Percentiles rank a stretch among this genome's conserved stretches.
Conservation (phyloP, 495 filamentous ascomycete species). For the Hypoxylon lienhwacheense region DNA sequence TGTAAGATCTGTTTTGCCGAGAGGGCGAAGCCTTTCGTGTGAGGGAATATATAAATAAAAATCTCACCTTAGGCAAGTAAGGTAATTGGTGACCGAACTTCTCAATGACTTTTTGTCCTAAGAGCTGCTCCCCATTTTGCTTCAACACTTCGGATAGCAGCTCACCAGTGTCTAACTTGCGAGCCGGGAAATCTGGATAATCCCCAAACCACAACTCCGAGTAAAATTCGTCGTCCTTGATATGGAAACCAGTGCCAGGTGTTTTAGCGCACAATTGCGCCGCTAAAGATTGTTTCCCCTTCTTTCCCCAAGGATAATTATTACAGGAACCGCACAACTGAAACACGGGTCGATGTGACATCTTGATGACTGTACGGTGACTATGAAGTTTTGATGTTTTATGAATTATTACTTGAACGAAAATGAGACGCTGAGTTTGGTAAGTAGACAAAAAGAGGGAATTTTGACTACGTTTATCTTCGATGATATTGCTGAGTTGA, state of each 20-base stretch:
- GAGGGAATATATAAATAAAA: not conserved
- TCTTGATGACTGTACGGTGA: constrained; percentile 5
- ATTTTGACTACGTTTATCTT: not conserved
- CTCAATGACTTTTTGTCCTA: constrained; percentile 65
- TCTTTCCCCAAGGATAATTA: constrained; percentile 66
- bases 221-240: constrained; percentile 68
- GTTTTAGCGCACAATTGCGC: constrained; percentile 68
- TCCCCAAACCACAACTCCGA: constrained; percentile 81
- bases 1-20: not conserved
- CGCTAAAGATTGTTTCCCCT: constrained; percentile 71
- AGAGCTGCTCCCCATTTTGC: constrained; percentile 61
- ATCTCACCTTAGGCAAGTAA: constrained; percentile 68
- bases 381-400: not conserved
- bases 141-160: constrained; percentile 67
- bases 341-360: constrained; percentile 44
- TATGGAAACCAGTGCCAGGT: constrained; percentile 64
- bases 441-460: not conserved
- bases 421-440: not conserved
- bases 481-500: not conserved
- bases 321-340: constrained; percentile 58
- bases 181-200: constrained; percentile 71
- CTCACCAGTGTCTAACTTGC: constrained; percentile 62
- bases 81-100: constrained; percentile 68
- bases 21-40: not conserved
- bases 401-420: not conserved